Evolutionary conservation across 192 early-diverging fungal genomes (phyloP).

Genomic region (Coemansia nantahalensis): DNA sequence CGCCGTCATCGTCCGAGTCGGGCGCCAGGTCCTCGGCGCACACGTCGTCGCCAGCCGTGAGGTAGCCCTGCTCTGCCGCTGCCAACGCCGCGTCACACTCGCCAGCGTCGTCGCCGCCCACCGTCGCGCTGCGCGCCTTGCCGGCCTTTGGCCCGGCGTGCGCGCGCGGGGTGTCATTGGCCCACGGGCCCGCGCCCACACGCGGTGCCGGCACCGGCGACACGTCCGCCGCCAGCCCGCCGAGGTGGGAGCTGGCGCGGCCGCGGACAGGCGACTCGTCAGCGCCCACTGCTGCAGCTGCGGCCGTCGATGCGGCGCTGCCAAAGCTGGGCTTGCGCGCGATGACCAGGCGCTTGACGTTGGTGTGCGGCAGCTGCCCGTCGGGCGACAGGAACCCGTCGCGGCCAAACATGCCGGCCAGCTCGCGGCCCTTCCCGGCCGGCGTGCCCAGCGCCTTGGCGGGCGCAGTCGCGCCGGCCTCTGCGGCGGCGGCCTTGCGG

Average conservation of each 20-base stretch:
- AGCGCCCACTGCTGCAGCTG: too few relatives aligned
- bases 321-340: constrained; percentile 46
- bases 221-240: not conserved
- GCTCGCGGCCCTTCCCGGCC: not conserved
- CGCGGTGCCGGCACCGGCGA: constrained; percentile 16
- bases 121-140: not conserved
- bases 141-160: not conserved
- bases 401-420: constrained; percentile 32
- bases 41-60: not conserved
- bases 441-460: constrained; percentile 12
- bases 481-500: constrained; percentile 24
- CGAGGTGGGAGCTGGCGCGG: constrained; percentile 3
- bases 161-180: not conserved
- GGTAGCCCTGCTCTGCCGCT: not conserved
- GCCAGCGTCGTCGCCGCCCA: too few relatives aligned
- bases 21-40: not conserved
- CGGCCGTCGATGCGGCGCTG: constrained; percentile 1
- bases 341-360: constrained; percentile 70
- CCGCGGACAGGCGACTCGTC: constrained; percentile 9
- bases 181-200: constrained; percentile 19
- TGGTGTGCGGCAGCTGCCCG: constrained; percentile 67
- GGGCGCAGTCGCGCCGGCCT: constrained; percentile 30
- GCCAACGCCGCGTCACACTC: too few relatives aligned
- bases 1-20: too few relatives aligned
- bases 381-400: constrained; percentile 62